Conservation (phyloP, 2,329 filamentous ascomycete species). For the Harringtonia aguacate region DNA sequence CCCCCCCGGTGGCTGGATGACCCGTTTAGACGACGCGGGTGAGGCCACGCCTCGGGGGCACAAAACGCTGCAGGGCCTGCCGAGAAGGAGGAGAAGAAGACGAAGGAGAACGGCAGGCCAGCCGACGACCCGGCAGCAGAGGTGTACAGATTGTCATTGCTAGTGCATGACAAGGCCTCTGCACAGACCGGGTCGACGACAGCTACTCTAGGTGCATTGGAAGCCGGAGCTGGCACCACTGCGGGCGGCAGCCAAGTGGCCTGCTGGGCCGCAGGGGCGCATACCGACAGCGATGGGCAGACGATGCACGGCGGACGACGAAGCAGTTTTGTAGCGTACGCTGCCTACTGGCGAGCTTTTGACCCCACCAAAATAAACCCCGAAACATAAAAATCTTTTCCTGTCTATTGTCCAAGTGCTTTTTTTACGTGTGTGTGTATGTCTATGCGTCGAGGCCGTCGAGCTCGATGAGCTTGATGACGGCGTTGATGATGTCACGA, state of each 20-base stretch:
- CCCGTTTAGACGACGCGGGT: no score
- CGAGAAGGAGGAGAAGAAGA: not conserved
- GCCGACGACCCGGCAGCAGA: not conserved
- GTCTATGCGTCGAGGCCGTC: constrained; percentile 67
- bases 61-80: not conserved
- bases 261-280: no score
- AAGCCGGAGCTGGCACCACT: no score
- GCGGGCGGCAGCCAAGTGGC: no score
- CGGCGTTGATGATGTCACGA: constrained; percentile 63
- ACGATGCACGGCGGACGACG: no score
- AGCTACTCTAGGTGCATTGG: no score
- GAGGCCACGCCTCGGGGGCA: no score
- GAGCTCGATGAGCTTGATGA: constrained; percentile 73
- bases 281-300: no score
- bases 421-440: not conserved
- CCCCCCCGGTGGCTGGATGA: not conserved
- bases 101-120: not conserved
- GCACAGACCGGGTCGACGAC: no score
- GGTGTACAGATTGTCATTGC: not conserved
- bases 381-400: not conserved
- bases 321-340: no score
- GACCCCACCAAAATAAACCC: not conserved
- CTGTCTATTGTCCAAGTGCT: no score
- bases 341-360: not conserved
- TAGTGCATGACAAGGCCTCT: constrained; percentile 4